Evolutionary conservation across 2,329 filamentous ascomycete species (phyloP), one percentile per base, ranked within the genome.

Genomic region (Mollisia scopiformis): DNA sequence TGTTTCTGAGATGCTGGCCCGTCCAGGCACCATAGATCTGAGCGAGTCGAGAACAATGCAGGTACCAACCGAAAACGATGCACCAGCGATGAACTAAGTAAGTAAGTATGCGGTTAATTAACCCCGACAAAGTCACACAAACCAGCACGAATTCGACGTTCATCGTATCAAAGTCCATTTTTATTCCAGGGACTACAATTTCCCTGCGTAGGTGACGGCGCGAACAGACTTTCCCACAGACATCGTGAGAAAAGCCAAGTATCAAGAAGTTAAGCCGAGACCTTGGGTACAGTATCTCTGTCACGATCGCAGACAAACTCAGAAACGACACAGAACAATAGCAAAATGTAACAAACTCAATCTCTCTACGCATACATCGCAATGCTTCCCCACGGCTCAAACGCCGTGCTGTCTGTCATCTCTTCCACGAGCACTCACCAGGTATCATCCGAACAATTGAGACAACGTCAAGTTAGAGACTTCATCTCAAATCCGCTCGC

Each of bases 391-490:
- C 1, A 47, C 13, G 10, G 43, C 43, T n/a, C n/a, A n/a, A n/a
- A n/a, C n/a, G n/a, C n/a, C n/a, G n/a, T n/a, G n/a, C n/a, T n/a
- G n/a, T n/a, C n/a, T n/a, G n/a, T n/a, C n/a, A n/a, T n/a, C n/a
- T n/a, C n/a, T n/a, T n/a, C n/a, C n/a, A n/a, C n/a, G n/a, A n/a
- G n/a, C 5, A 46, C 13, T 10, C 21, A 47, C 13, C 43, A 47
- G 43, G 28, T 13, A 19, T 51, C 37, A 55, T 33, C 53, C 25
- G 53, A 55, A 55, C 53, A 46, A 59, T 49, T 54, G 58, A 57
- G 59, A 58, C 59, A 54, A 43, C 30, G 59, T 58, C 55, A 57
- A 55, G 55, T 55, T 43, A 31, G 46, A 57, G 50, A 55, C 23
- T n/a, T 57, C 53, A 57, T 52, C 57, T 54, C 39, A 59, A 27